A percentile compares a stretch with the other conserved stretches of the same genome.
Conservation (phyloP, 1,284 basidiomycete genomes). For the Malassezia japonica region DNA sequence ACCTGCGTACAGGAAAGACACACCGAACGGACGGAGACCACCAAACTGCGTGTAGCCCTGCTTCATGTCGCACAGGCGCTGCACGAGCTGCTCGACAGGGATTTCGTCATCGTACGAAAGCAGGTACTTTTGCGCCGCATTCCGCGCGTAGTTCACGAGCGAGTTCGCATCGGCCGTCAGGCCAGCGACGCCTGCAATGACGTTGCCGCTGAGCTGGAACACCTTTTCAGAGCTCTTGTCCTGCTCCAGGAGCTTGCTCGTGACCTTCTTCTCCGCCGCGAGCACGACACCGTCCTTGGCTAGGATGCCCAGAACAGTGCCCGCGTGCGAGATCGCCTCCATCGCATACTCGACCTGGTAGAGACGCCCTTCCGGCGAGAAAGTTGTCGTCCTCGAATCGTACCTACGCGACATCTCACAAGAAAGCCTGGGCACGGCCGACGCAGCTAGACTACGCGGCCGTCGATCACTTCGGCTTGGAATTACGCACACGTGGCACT, state of each 20-base stretch:
- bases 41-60: conserved; percentile 97
- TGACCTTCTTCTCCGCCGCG: conserved; percentile 99
- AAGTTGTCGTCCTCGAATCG: conserved; percentile 45
- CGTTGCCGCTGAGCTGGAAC: conserved; percentile 82
- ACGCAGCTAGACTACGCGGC: neutral
- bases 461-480: conserved; percentile 4
- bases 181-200: conserved; percentile 87
- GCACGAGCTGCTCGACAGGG: conserved; percentile 88
- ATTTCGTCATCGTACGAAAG: conserved; percentile 92
- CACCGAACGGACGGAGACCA: conserved; percentile 95
- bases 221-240: conserved; percentile 90
- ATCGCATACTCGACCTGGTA: conserved; percentile 89
- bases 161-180: conserved; percentile 96
- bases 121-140: conserved; percentile 76
- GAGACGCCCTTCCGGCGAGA: conserved; percentile 49
- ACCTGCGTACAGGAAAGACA: conserved; percentile 89
- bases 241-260: conserved; percentile 90
- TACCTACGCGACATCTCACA: conserved; percentile 42
- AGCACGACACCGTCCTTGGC: conserved; percentile 82
- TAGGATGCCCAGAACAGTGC: conserved; percentile 86
- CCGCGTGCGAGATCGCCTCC: conserved; percentile 96
- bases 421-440: neutral
- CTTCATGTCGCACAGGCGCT: conserved; percentile 90
- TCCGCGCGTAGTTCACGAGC: conserved; percentile 85
- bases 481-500: conserved; percentile 10